phyloP scores from a whole-genome alignment of 2,329 filamentous ascomycete species.

The Ceratocystis papillata region DNA sequence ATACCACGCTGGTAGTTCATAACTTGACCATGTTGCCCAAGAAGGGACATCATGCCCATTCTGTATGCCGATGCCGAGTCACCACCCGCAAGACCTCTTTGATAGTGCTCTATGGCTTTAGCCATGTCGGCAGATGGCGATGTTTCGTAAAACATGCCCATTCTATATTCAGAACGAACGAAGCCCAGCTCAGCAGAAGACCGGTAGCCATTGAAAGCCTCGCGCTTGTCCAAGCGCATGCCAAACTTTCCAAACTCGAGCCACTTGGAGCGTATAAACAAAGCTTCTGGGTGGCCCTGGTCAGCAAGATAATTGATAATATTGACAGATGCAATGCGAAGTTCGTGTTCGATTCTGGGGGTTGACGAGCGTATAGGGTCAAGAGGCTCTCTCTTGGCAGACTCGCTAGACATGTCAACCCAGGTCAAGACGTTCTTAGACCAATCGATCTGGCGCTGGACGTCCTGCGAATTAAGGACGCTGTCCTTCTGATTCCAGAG shows the following conservation, averaged over 20 bases:
- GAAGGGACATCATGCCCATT: slow-evolving; percentile 91
- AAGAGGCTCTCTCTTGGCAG: slow-evolving; percentile 53
- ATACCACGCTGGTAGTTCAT: slow-evolving; percentile 71
- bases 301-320: slow-evolving; percentile 83
- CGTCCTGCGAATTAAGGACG: slow-evolving; percentile 86
- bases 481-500: slow-evolving; percentile 72
- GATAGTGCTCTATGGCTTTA: slow-evolving; percentile 86
- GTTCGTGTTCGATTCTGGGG: slow-evolving; percentile 76
- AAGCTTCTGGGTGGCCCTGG: slow-evolving; percentile 83
- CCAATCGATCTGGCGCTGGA: slow-evolving; percentile 94
- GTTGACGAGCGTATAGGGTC: slow-evolving; percentile 56
- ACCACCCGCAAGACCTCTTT: slow-evolving; percentile 62
- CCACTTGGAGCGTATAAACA: slow-evolving; percentile 95
- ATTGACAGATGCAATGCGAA: slow-evolving; percentile 79
- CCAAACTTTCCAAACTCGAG: slow-evolving; percentile 96
- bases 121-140: slow-evolving; percentile 83
- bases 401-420: slow-evolving; percentile 72
- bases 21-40: slow-evolving; percentile 82
- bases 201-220: slow-evolving; percentile 79
- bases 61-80: slow-evolving; percentile 83
- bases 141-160: slow-evolving; percentile 96
- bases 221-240: slow-evolving; percentile 80
- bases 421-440: slow-evolving; percentile 84
- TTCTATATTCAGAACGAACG: slow-evolving; percentile 82
- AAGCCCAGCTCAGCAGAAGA: slow-evolving; percentile 79